Evolutionary conservation across 192 early-diverging fungal genomes (phyloP).

Genomic region (Coemansia sp.): DNA sequence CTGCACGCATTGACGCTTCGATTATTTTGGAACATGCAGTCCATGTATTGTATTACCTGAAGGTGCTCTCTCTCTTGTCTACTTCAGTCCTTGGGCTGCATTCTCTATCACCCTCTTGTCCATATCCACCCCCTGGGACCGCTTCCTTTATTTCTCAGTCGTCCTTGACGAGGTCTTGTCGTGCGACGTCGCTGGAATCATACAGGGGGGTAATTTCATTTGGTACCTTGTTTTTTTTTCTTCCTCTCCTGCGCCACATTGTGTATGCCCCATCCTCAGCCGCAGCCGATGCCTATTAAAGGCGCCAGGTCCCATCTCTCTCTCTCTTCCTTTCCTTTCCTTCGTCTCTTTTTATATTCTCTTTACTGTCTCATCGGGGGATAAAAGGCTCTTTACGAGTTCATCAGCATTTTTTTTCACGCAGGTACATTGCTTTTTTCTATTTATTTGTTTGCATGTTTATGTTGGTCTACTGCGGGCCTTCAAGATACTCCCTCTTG

Average conservation of each 20-base stretch:
- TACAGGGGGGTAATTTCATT: background rate
- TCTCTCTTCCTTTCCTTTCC: constrained; percentile 1
- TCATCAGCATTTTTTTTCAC: constrained; percentile 8
- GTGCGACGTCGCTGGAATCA: constrained; percentile 2
- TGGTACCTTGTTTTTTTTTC: background rate
- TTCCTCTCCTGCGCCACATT: background rate
- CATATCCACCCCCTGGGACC: background rate
- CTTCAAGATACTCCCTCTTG: background rate
- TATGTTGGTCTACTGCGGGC: constrained; percentile 13
- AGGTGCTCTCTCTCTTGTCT: background rate
- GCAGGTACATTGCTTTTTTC: background rate
- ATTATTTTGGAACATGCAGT: constrained; percentile 7
- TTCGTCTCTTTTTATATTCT: constrained; percentile 13
- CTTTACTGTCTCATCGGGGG: background rate
- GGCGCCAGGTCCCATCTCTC: constrained; percentile 18
- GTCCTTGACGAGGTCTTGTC: background rate
- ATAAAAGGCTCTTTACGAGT: background rate
- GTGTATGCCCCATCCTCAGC: background rate
- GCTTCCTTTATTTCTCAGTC: background rate
- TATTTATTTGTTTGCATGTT: constrained; percentile 15
- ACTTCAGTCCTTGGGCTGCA: background rate
- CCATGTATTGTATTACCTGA: background rate
- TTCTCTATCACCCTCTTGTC: constrained; percentile 3
- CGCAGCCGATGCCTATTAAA: constrained; percentile 23
- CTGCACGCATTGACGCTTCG: constrained; percentile 19